Base-by-base conservation (phyloP, 805 yeast genomes). In the Danielia reshetovae region DNA sequence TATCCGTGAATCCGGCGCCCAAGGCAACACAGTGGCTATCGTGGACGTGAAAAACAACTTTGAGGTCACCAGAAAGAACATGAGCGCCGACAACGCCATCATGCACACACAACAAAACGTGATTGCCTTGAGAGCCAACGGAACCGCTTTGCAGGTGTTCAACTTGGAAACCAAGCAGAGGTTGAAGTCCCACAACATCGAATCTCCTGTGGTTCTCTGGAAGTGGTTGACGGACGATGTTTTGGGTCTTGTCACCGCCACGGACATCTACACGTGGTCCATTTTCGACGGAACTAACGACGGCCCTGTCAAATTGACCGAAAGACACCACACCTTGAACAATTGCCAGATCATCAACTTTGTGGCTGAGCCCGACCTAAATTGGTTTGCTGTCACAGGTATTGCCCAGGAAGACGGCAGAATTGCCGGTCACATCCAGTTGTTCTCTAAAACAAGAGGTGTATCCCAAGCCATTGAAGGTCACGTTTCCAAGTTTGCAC, bases 391-490 rank as follows among this genome's bases (percentile, higher is more conserved):
- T 15, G 75, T 89, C 38, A 87, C 86, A 42, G 99, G 98, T 51
- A 88, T 93, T 54, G 81, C 94, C 22, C 96, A 88, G 63, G 96
- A 87, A 56, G 82, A 83, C 49, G 95, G 95, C 46, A 79, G 94
- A 52, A 86, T 93, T 48, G 96, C 87, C 22, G 99, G 99, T 57
- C 94, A 86, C 64, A 85, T 90, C 58, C 99, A 93, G 69, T 77
- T 93, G 43, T 93, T 70, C 65, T 84, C 95, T 40, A 84, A 82
- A 58, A 78, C 81, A 35, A 81, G 97, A 65, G 84, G 85, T 55
- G 85, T 90, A 25, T 89, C 97, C 10, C 99, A 93, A 67, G 89
- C 95, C 14, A 86, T 93, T 51, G 97, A 93, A 56, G 98, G 98
- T 52, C 98, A 93, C 62, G 97, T 94, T 36, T 93, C 95, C 40